phyloP scores from a whole-genome alignment of 345 rosid genomes.

The Boechera stricta region DNA sequence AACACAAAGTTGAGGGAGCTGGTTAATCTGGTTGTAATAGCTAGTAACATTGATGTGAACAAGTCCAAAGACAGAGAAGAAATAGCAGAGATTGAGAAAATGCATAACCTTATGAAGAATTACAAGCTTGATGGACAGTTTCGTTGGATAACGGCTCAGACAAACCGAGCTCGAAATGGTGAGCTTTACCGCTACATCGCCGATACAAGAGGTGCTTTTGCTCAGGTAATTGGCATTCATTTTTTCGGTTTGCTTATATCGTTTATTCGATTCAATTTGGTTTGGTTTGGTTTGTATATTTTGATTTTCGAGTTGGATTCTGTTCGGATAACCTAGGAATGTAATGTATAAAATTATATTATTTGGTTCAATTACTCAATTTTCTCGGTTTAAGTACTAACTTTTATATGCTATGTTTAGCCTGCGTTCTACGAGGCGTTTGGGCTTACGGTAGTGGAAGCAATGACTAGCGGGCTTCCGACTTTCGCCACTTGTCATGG shows the following conservation, averaged over 20 bases:
- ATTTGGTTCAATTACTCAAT: too few relatives aligned
- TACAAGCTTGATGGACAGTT: constrained; percentile 83
- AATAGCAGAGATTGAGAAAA: constrained; percentile 88
- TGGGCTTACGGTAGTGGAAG: constrained; percentile 96
- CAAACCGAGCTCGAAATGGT: constrained; percentile 94
- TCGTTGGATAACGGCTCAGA: constrained; percentile 91
- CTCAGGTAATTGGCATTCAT: constrained; percentile 60
- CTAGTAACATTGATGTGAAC: constrained; percentile 80
- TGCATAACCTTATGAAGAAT: constrained; percentile 68
- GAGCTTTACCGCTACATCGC: constrained; percentile 95
- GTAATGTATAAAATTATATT: too few relatives aligned
- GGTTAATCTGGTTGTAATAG: constrained; percentile 87
- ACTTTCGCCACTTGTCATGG: constrained; percentile 95
- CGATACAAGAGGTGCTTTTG: constrained; percentile 84
- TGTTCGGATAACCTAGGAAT: background rate
- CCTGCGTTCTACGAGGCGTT: constrained; percentile 99
- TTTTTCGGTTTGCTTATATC: background rate
- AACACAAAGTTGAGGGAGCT: constrained; percentile 74
- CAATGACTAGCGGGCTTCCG: constrained; percentile 98
- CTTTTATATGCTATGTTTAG: constrained; percentile 44
- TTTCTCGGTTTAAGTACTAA: too few relatives aligned
- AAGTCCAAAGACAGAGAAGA: constrained; percentile 96
- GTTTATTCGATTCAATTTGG: background rate
- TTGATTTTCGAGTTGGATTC: background rate
- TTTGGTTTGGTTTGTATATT: background rate